Evolutionary conservation across 768 basidiomycete genomes (phyloP), one percentile per base, ranked within the genome.

Genomic region (Tulasnella sp.): DNA sequence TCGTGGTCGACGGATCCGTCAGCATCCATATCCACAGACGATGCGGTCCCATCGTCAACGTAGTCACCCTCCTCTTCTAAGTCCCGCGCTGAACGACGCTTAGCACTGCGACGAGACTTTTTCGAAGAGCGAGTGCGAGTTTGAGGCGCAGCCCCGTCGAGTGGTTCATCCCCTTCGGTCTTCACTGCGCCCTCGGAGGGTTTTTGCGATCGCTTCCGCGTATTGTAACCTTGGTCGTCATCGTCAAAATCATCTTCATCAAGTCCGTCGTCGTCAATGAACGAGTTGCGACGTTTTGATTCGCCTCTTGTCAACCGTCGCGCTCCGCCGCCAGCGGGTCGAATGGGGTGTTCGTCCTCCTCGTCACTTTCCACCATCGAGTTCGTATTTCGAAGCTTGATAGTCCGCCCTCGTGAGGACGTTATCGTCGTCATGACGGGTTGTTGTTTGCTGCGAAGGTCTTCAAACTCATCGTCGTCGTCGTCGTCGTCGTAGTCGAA

Each of bases 211-310:
- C 72, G 37, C 40, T 54, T 50, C 41, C 72, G 69, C 69, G 80
- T 75, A 28, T 48, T 73, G 69, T 69, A 46, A 72, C 77, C 54
- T 41, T 81, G 73, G 14, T 44, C 50, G 41, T 50, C 74, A 60
- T 80, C 72, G 31, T 81, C 85, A 11, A 86, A 87, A n/a, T 88
- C 88, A 0, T 88, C 89, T 42, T 88, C 89, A 1, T 85, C 87
- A 24, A 88, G 86, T 0, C 86, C 79, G 41, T 77, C 74, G 40
- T 81, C 64, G 72, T 73, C 76, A 74, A 82, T 72, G 74, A 80
- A 80, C 8, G 79, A 80, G 58, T 80, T 58, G 24, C 79, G 69
- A 42, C 79, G 72, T 20, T 73, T 48, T 50, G 72, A 60, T 42
- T 40, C 18, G 44, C 79, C 72, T 72, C 79, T 50, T 28, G 76